These are phyloP conservation scores for Jamesozyma spencerorum DNA, from an alignment of 805 yeast species.

Conservation along the genomic window DNA sequence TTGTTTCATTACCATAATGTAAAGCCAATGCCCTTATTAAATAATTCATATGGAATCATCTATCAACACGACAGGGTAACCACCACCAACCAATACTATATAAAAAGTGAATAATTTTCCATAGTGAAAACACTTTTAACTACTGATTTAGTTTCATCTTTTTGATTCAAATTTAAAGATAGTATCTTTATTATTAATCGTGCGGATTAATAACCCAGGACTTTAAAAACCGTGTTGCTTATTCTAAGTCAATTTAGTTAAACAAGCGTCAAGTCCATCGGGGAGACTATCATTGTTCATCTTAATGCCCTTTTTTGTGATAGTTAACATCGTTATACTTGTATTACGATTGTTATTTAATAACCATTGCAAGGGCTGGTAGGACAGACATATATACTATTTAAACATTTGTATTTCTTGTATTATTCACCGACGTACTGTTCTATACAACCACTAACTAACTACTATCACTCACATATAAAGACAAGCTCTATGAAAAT, in stretches of 20 bases:
- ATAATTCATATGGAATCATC: too few species aligned
- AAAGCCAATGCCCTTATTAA: too few species aligned
- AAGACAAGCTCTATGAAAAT: too few species aligned
- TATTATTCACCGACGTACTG: too few species aligned
- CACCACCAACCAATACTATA: too few species aligned
- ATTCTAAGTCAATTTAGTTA: slow-evolving; percentile 29
- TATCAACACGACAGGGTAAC: too few species aligned
- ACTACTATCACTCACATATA: too few species aligned
- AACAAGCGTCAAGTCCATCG: slow-evolving; percentile 61
- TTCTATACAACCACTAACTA: too few species aligned
- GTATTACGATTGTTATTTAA: background rate
- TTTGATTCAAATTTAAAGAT: slow-evolving; percentile 1
- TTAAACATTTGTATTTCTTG: background rate
- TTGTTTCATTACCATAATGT: too few species aligned
- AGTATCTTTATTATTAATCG: slow-evolving; percentile 31
- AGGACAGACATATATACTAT: slow-evolving; percentile 41
- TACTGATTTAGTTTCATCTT: background rate
- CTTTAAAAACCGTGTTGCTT: slow-evolving; percentile 69
- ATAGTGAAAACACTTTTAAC: too few species aligned
- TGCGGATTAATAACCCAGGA: slow-evolving; percentile 64
- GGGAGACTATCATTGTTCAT: slow-evolving; percentile 53
- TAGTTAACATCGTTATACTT: slow-evolving; percentile 3
- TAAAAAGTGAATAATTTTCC: too few species aligned
- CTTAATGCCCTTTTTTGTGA: slow-evolving; percentile 56
- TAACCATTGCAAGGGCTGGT: slow-evolving; percentile 51